A percentile compares a stretch with the other conserved stretches of the same genome.
Evolutionary conservation across 2,329 filamentous ascomycete genomes (phyloP).

Genomic region (Penicillium sp.): DNA sequence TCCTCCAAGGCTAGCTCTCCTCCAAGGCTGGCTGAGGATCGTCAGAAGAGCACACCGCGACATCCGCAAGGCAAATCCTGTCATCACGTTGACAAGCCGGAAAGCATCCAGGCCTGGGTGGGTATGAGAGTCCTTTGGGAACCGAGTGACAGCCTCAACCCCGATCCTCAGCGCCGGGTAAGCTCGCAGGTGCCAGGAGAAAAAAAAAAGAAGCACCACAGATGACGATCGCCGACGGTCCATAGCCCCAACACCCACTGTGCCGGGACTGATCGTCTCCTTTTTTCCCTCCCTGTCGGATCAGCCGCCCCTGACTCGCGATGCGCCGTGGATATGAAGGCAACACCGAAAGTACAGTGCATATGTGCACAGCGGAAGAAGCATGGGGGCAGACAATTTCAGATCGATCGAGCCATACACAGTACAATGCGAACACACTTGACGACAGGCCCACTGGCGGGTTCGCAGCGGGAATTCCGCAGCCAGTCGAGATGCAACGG

Average conservation of each 20-base stretch:
- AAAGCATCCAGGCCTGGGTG: slow-evolving; percentile 7
- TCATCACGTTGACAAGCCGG: slow-evolving; percentile 7
- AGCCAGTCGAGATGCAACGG: slow-evolving; percentile 14
- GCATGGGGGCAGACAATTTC: slow-evolving; percentile 5
- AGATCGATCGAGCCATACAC: slow-evolving; percentile 17
- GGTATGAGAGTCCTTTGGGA: neutral
- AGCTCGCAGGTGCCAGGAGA: slow-evolving; percentile 10
- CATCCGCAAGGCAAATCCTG: neutral
- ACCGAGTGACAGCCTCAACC: slow-evolving; percentile 8
- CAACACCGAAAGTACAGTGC: too few species aligned
- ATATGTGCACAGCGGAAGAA: too few species aligned
- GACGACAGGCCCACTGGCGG: slow-evolving; percentile 13
- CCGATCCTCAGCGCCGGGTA: slow-evolving; percentile 3
- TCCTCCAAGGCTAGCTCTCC: too few species aligned
- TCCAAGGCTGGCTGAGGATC: too few species aligned
- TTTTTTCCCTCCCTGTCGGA: slow-evolving; percentile 18
- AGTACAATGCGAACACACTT: slow-evolving; percentile 13
- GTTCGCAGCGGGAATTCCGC: slow-evolving; percentile 18
- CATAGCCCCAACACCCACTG: slow-evolving; percentile 19
- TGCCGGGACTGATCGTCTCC: slow-evolving; percentile 23
- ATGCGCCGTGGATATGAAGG: too few species aligned
- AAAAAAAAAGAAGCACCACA: slow-evolving; percentile 2
- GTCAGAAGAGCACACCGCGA: slow-evolving; percentile 5
- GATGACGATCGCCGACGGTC: slow-evolving; percentile 21
- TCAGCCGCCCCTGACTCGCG: slow-evolving; percentile 19